Percentiles rank a stretch among this genome's conserved stretches.
phyloP scores from a whole-genome alignment of 2,329 filamentous ascomycete genomes.

The Hyphodiscus sp. region DNA sequence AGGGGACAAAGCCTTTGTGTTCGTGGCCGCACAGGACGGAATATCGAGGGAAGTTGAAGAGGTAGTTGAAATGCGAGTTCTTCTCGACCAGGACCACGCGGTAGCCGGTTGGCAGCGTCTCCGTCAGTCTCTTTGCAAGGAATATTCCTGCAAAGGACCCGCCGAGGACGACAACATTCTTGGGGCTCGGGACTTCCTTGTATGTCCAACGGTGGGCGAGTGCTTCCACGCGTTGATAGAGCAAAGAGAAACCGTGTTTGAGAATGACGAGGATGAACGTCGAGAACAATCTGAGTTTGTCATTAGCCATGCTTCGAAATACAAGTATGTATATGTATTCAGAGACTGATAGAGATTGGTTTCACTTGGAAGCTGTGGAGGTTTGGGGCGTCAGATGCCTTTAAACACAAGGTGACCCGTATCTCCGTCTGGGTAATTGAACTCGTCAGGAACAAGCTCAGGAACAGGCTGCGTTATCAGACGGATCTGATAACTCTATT shows the following conservation, averaged over 20 bases:
- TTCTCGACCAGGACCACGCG: constrained; percentile 42
- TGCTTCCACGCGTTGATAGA: constrained; percentile 22
- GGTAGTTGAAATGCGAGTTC: constrained; percentile 45
- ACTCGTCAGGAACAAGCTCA: neutral
- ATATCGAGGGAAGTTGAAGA: constrained; percentile 43
- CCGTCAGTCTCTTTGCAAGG: constrained; percentile 31
- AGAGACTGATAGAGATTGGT: no score
- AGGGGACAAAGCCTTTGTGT: constrained; percentile 44
- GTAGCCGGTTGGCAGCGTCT: constrained; percentile 37
- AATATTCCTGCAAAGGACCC: constrained; percentile 38
- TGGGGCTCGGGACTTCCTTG: neutral
- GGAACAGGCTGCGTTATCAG: neutral
- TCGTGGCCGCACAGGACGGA: constrained; percentile 38
- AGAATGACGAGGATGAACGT: neutral
- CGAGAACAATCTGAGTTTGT: neutral
- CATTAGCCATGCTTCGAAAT: neutral
- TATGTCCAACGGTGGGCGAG: constrained; percentile 12
- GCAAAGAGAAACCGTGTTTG: constrained; percentile 20
- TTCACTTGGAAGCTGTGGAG: no score
- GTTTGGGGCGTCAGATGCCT: no score
- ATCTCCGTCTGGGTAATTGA: neutral
- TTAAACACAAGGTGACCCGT: no score
- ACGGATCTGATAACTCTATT: neutral
- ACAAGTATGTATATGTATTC: no score
- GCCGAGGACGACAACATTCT: constrained; percentile 37